Conservation (phyloP, 2,329 filamentous ascomycete genomes). For the Colletotrichum godetiae region DNA sequence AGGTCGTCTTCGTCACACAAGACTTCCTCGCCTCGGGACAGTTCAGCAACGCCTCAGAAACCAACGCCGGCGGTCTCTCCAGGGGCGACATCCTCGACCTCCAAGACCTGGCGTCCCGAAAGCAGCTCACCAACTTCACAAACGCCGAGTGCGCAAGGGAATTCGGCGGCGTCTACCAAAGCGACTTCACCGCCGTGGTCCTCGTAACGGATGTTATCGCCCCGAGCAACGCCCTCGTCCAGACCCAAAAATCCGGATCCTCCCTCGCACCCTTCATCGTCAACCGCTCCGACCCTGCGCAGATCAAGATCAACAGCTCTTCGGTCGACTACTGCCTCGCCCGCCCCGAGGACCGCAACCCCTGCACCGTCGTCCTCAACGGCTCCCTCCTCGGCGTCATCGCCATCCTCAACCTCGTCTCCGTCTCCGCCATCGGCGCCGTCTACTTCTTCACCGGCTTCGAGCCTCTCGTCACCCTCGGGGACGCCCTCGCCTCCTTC, state of each 20-base stretch:
- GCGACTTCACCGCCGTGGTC: slow-evolving; percentile 47
- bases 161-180: slow-evolving; percentile 46
- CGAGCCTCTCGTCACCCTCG: slow-evolving; percentile 59
- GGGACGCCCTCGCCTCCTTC: slow-evolving; percentile 63
- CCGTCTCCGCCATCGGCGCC: slow-evolving; percentile 46
- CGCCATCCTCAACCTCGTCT: slow-evolving; percentile 54
- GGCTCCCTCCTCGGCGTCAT: slow-evolving; percentile 54
- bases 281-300: slow-evolving; percentile 19
- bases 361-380: slow-evolving; percentile 56
- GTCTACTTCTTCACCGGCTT: slow-evolving; percentile 47
- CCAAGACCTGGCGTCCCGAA: slow-evolving; percentile 46
- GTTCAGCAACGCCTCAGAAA: slow-evolving; percentile 48
- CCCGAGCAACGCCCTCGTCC: slow-evolving; percentile 45
- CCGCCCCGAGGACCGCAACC: slow-evolving; percentile 35
- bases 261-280: slow-evolving; percentile 34
- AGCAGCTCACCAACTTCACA: slow-evolving; percentile 45
- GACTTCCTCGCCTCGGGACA: slow-evolving; percentile 49
- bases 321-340: slow-evolving; percentile 31
- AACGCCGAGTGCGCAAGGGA: slow-evolving; percentile 44
- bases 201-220: slow-evolving; percentile 45
- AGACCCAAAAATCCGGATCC: slow-evolving; percentile 44
- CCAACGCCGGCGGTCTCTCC: slow-evolving; percentile 48
- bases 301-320: slow-evolving; percentile 39
- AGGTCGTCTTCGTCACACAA: slow-evolving; percentile 48
- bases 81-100: slow-evolving; percentile 48